Percentiles rank a stretch among this genome's conserved stretches.
Evolutionary conservation across 805 yeast species (phyloP).

Genomic region (Saturnispora mendoncae): DNA sequence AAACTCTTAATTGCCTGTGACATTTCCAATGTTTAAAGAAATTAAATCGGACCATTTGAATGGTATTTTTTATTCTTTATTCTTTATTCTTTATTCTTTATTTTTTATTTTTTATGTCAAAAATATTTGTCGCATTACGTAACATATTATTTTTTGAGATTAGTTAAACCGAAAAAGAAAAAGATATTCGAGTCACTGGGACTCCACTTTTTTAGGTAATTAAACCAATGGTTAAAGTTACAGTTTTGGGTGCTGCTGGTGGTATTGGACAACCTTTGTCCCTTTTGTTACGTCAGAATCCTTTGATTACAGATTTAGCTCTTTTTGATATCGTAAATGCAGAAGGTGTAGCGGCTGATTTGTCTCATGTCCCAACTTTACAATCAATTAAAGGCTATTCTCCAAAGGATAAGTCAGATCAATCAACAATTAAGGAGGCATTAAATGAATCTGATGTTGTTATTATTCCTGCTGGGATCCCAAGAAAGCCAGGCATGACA

Average conservation of each 20-base stretch:
- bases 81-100: too few species aligned
- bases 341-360: conserved; percentile 95
- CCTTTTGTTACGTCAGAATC: conserved; percentile 76
- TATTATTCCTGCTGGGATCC: conserved; percentile 95
- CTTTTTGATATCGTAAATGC: conserved; percentile 87
- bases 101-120: background rate
- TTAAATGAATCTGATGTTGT: conserved; percentile 76
- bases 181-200: too few species aligned
- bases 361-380: conserved; percentile 89
- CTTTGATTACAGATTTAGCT: conserved; percentile 76
- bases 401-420: conserved; percentile 47
- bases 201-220: too few species aligned
- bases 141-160: too few species aligned
- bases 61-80: too few species aligned
- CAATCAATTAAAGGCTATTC: conserved; percentile 82
- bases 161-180: too few species aligned
- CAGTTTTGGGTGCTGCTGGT: conserved; percentile 82
- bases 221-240: conserved; percentile 44
- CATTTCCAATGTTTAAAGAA: background rate
- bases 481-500: conserved; percentile 98
- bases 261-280: conserved; percentile 94
- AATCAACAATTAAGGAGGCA: conserved; percentile 56
- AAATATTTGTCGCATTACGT: background rate
- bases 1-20: conserved; percentile 4
- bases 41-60: background rate